A percentile compares a stretch with the other conserved stretches of the same genome.
Evolutionary conservation across 2,329 filamentous ascomycete genomes (phyloP).

Genomic region (Aspergillus sp.): DNA sequence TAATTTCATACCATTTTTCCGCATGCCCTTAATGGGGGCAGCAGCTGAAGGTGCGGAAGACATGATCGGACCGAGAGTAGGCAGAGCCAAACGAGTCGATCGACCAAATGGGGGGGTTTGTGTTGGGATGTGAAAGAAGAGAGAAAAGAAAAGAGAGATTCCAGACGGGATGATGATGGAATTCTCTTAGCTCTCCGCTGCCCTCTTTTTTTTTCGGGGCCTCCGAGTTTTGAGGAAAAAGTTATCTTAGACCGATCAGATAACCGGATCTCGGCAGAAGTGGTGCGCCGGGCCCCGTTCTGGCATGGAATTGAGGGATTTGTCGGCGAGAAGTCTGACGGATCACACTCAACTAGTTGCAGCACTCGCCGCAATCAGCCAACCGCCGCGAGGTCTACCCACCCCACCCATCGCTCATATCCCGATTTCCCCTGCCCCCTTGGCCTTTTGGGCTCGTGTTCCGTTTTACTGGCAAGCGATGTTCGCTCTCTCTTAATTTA

Average conservation of each 20-base stretch:
- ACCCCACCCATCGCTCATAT: conserved; percentile 16
- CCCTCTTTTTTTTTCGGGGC: conserved; percentile 20
- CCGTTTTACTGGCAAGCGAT: conserved; percentile 21
- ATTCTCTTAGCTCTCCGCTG: conserved; percentile 3
- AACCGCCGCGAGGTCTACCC: conserved; percentile 15
- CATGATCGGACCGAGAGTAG: conserved; percentile 42
- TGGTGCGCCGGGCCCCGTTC: conserved; percentile 18
- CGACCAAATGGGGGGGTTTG: conserved; percentile 3
- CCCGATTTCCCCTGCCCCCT: conserved; percentile 11
- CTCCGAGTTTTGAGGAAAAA: conserved; percentile 23
- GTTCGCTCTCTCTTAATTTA: conserved; percentile 18
- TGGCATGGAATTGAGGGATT: conserved; percentile 20
- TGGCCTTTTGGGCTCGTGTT: conserved; percentile 18
- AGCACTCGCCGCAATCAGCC: conserved; percentile 14
- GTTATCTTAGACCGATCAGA: conserved; percentile 47
- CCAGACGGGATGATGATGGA: neutral
- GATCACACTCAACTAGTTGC: conserved; percentile 14
- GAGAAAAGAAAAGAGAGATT: conserved; percentile 1
- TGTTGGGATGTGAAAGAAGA: neutral
- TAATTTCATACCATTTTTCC: conserved; percentile 71
- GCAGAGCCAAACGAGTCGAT: neutral
- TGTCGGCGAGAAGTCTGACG: conserved; percentile 18
- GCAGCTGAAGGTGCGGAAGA: conserved; percentile 40
- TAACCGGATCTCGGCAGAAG: conserved; percentile 44
- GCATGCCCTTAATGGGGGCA: conserved; percentile 62